Base-by-base conservation (phyloP, 2,329 filamentous ascomycete genomes). In the Orbilia ellipsospora region DNA sequence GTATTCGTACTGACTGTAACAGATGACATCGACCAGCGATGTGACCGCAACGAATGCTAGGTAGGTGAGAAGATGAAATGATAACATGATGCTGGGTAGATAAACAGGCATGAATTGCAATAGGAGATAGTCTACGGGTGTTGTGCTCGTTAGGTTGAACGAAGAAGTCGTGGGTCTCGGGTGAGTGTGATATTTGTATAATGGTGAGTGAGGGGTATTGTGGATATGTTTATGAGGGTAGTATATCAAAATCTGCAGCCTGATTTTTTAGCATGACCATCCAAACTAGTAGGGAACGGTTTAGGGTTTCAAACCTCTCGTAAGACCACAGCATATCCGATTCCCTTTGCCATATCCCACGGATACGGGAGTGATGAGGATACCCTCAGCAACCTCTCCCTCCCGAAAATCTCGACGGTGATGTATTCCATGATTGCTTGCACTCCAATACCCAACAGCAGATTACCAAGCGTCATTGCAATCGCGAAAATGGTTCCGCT, bases 11-110 rank as follows among this genome's bases (percentile, higher is more conserved):
- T 90, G 90, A 0, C 88, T 91, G 82, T 88, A 88, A 28, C 88
- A 84, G 56, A 92, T 83, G 0, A 88, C 88, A 77, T 92, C 90
- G 78, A 92, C 89, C 0, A 89, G 80, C 1, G 89, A 90, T 77
- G 87, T 86, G 26, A 92, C 80, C 0, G 86, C 85, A 15, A 89
- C 83, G 77, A 92, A 87, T 10, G 91, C 79, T 67, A 92, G 86
- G 82, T 90, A 92, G 0, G 89, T 92, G n/a, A 93, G 84, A 2
- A 92, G 85, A 81, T 93, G 91, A 42, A 90, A 88, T 7, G 89
- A 88, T 48, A 92, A 84, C n/a, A 87, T 78, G 18, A 89, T 82
- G 0, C 90, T 87, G 0, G 91, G 89, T 0, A 92, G 81, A 80
- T 91, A 91, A 5, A 88, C 82, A 0, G 91, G 90, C 0, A 91